These are phyloP conservation scores for Sclerospora graminicola DNA, from an alignment of 352 stramenopile species.

Conservation along the genomic window DNA sequence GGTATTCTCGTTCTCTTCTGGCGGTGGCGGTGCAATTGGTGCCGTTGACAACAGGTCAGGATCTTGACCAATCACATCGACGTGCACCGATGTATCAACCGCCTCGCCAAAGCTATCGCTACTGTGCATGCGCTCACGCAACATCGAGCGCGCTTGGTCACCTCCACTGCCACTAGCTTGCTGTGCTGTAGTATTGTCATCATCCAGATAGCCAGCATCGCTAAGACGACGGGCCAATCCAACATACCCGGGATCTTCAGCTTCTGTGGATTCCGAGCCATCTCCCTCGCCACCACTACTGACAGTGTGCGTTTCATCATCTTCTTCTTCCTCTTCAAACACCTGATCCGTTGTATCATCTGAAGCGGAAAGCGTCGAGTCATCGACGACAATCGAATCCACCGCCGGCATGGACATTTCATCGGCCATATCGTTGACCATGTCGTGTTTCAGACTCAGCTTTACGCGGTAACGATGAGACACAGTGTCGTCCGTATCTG, in stretches of 20 bases:
- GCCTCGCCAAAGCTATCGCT: conserved; percentile 28
- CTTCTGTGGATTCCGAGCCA: conserved; percentile 13
- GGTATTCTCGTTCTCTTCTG: conserved; percentile 6
- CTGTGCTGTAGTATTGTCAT: conserved; percentile 13
- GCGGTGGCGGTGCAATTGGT: conserved; percentile 12
- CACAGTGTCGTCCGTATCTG: conserved; percentile 66
- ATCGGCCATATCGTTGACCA: conserved; percentile 24
- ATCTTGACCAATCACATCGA: conserved; percentile 13
- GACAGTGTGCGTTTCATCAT: conserved; percentile 18
- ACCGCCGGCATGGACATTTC: conserved; percentile 25
- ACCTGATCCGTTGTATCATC: conserved; percentile 14
- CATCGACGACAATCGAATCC: conserved; percentile 29
- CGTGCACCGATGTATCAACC: conserved; percentile 15
- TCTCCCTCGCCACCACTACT: conserved; percentile 25
- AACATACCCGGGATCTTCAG: conserved; percentile 21
- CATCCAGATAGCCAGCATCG: conserved; percentile 28
- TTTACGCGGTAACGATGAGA: conserved; percentile 32
- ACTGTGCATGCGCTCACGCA: conserved; percentile 27
- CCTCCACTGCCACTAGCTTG: conserved; percentile 11
- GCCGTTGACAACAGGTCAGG: conserved; percentile 14
- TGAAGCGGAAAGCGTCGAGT: conserved; percentile 11
- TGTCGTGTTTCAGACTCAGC: conserved; percentile 25
- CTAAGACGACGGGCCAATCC: conserved; percentile 23
- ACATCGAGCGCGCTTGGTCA: conserved; percentile 13
- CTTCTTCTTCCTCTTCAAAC: conserved; percentile 41